Evolutionary conservation across 2,329 filamentous ascomycete genomes (phyloP).

Genomic region (Fusarium sp.): DNA sequence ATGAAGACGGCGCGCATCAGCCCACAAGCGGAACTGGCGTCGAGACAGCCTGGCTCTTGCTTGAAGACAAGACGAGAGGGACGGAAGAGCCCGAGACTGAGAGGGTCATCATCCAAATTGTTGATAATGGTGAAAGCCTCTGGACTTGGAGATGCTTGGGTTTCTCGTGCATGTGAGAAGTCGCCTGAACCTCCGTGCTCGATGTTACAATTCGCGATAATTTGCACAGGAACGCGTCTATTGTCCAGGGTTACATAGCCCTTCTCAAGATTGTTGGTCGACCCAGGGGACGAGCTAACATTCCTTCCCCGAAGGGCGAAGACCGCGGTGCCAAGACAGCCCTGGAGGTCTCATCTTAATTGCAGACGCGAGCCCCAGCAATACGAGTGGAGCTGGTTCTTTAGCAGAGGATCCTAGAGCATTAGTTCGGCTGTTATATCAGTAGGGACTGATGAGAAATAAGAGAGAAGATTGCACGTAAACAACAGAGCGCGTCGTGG

Average conservation of each 20-base stretch:
- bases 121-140: background rate
- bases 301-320: conserved; percentile 41
- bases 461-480: conserved; percentile 11
- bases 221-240: conserved; percentile 29
- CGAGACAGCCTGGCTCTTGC: conserved; percentile 9
- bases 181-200: conserved; percentile 8
- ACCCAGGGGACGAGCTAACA: conserved; percentile 42
- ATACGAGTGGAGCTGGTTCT: conserved; percentile 35
- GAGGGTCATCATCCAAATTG: no score
- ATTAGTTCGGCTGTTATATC: conserved; percentile 19
- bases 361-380: conserved; percentile 36
- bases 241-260: conserved; percentile 39
- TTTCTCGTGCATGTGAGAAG: conserved; percentile 13
- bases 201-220: conserved; percentile 34
- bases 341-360: conserved; percentile 48
- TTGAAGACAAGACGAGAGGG: conserved; percentile 7
- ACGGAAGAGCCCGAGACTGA: background rate
- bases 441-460: background rate
- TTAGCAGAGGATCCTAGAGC: conserved; percentile 25
- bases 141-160: conserved; percentile 21
- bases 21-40: conserved; percentile 34
- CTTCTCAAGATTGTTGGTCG: conserved; percentile 9
- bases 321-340: conserved; percentile 41
- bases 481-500: conserved; percentile 16
- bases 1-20: conserved; percentile 36